Conservation (phyloP, 306 rosid species). For the Bauhinia variegata region DNA sequence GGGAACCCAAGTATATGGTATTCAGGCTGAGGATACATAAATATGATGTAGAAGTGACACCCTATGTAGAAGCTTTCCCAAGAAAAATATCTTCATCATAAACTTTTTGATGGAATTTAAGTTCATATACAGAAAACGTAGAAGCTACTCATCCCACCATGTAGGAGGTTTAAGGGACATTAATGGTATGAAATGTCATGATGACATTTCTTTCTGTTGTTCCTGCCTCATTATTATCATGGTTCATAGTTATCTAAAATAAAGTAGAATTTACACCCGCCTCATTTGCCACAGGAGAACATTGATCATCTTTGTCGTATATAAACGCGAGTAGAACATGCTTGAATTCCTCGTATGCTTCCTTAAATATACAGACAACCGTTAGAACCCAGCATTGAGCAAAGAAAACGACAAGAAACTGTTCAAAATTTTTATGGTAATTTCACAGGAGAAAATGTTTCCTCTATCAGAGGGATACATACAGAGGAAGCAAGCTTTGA, state of each 20-base stretch:
- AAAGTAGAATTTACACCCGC: slow-evolving; percentile 44
- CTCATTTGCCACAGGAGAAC: slow-evolving; percentile 90
- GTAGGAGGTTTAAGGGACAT: no score
- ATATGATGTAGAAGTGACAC: no score
- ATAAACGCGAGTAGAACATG: slow-evolving; percentile 93
- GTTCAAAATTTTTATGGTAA: background rate
- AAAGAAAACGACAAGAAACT: slow-evolving; percentile 14
- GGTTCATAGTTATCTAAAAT: background rate
- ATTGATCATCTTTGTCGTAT: slow-evolving; percentile 80
- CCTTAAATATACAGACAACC: slow-evolving; percentile 67
- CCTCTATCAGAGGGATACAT: background rate
- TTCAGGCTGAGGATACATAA: no score
- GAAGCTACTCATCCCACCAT: no score
- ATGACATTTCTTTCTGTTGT: background rate
- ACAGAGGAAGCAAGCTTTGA: background rate
- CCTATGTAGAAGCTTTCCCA: no score
- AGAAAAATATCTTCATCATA: no score
- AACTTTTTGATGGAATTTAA: no score
- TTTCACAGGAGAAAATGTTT: background rate
- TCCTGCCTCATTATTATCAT: background rate
- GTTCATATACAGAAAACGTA: no score
- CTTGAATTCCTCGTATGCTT: slow-evolving; percentile 99
- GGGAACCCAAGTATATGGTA: no score
- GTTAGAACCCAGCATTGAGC: slow-evolving; percentile 37
- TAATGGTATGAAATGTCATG: background rate